These are phyloP conservation scores for Rhodomyrtus psidioides DNA, from an alignment of 441 rosid species.

Conservation along the genomic window DNA sequence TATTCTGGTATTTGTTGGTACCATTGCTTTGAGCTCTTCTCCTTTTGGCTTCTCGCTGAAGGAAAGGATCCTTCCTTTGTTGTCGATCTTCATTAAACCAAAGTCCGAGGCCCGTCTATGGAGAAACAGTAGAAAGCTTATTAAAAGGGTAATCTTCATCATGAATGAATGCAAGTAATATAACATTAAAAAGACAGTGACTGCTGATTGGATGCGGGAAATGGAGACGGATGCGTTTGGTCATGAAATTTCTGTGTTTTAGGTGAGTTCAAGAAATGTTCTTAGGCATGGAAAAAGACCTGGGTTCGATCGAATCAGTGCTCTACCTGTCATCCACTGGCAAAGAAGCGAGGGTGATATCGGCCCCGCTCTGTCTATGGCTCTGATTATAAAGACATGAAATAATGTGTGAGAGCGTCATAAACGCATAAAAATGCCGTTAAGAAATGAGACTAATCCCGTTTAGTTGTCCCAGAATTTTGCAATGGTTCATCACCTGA, in stretches of 20 bases:
- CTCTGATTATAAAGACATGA: slow-evolving; percentile 37
- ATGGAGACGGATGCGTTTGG: neutral
- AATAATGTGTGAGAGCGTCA: neutral
- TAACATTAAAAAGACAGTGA: neutral
- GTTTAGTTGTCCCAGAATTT: neutral
- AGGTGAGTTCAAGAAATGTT: neutral
- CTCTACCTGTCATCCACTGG: slow-evolving; percentile 76
- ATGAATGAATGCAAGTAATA: neutral
- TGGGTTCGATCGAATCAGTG: neutral
- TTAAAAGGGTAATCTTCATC: neutral
- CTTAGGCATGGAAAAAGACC: neutral
- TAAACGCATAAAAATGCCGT: neutral
- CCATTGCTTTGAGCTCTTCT: slow-evolving; percentile 73
- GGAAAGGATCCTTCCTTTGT: slow-evolving; percentile 66
- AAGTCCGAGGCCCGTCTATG: slow-evolving; percentile 96
- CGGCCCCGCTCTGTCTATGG: slow-evolving; percentile 93
- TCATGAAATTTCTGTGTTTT: neutral
- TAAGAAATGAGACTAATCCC: neutral
- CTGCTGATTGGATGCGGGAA: neutral
- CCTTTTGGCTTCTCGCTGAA: slow-evolving; percentile 96
- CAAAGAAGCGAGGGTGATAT: slow-evolving; percentile 73
- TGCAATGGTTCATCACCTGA: slow-evolving; percentile 33
- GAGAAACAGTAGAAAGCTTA: slow-evolving; percentile 5
- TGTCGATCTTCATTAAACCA: slow-evolving; percentile 94
- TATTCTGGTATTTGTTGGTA: slow-evolving; percentile 6